Base-by-base conservation (phyloP, 179 eudicot species). In the Silene noctiflora region DNA sequence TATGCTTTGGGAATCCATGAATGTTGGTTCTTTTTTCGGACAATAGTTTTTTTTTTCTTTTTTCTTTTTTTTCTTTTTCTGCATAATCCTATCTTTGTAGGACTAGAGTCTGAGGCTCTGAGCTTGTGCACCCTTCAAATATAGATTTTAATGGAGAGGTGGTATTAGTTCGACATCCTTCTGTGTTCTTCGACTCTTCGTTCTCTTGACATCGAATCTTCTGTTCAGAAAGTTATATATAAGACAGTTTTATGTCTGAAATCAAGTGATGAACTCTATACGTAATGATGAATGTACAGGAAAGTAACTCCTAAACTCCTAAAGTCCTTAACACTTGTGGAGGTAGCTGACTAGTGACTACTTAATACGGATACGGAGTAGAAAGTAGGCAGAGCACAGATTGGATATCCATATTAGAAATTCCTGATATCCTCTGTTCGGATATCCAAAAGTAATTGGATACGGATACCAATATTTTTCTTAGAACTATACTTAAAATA, bases 81-180 rank as follows among this genome's bases (percentile, higher is more conserved):
- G 25, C 53, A 67, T 35, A 61, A 74, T 12, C 51, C 55, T 81
- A 19, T 17, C 46, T 62, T 72, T 61, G 60, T 76, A 48, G 58
- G 17, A 59, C 48, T 31, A 14, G 9, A 35, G 42, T 35, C 51
- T 19, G 33, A 29, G 33, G 4, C 33, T 1, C 33, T 48, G 55
- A 67, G 17, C 19, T 35, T 67, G 55, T 67, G 71, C 8, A 62
- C 10, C 46, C 7, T 27, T 22, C 33, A 65, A 65, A 14, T 65
- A 29, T n/a, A 3, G 20, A 64, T 64, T 4, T 64, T 14, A 13
- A 25, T 61, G 65, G 10, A 29, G 68, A 25, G 42, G 42, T 29
- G 42, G 42, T 67, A 19, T 39, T 67, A 35, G 55, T 35, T 68
- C 22, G 63, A 44, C 69, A 71, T 21, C 19, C 42, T 55, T 21